A percentile compares a stretch with the other conserved stretches of the same genome.
Conservation (phyloP, 2,329 filamentous ascomycete species). For the Rhinocladiella similis region DNA sequence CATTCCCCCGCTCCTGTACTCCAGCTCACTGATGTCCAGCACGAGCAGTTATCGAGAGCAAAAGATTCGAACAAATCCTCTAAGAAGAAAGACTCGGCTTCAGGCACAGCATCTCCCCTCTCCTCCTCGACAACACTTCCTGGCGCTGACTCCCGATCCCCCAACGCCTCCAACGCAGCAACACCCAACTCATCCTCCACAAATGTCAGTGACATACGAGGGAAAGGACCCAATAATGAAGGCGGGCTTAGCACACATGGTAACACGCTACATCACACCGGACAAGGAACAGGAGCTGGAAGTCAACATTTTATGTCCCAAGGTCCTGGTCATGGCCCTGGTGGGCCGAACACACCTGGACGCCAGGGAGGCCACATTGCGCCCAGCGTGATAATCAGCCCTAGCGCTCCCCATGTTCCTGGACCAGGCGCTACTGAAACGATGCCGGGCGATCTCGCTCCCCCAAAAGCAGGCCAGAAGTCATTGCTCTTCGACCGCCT, state of each 20-base stretch:
- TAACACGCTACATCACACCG: slow-evolving; percentile 28
- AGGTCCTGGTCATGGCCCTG: slow-evolving; percentile 49
- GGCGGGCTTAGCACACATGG: slow-evolving; percentile 32
- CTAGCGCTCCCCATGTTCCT: slow-evolving; percentile 91
- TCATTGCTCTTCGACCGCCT: slow-evolving; percentile 84
- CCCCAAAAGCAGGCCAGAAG: slow-evolving; percentile 88
- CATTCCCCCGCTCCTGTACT: slow-evolving; percentile 6
- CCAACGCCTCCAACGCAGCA: slow-evolving; percentile 60
- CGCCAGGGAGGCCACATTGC: slow-evolving; percentile 65
- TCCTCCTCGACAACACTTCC: slow-evolving; percentile 51
- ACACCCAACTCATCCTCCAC: slow-evolving; percentile 91
- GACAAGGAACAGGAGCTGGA: slow-evolving; percentile 28
- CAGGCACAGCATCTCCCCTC: slow-evolving; percentile 77
- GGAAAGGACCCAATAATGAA: slow-evolving; percentile 66
- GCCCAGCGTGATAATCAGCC: slow-evolving; percentile 91
- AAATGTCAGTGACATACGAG: slow-evolving; percentile 79
- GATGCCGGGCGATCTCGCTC: slow-evolving; percentile 95
- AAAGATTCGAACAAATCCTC: slow-evolving; percentile 84
- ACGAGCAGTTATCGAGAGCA: slow-evolving; percentile 84
- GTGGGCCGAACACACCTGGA: slow-evolving; percentile 56
- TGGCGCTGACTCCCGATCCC: slow-evolving; percentile 52
- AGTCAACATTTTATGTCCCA: slow-evolving; percentile 39
- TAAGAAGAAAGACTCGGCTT: slow-evolving; percentile 60
- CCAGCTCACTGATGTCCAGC: slow-evolving; percentile 45
- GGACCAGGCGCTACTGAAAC: slow-evolving; percentile 93